Conservation (phyloP, 805 yeast species). For the Ogataea henricii region DNA sequence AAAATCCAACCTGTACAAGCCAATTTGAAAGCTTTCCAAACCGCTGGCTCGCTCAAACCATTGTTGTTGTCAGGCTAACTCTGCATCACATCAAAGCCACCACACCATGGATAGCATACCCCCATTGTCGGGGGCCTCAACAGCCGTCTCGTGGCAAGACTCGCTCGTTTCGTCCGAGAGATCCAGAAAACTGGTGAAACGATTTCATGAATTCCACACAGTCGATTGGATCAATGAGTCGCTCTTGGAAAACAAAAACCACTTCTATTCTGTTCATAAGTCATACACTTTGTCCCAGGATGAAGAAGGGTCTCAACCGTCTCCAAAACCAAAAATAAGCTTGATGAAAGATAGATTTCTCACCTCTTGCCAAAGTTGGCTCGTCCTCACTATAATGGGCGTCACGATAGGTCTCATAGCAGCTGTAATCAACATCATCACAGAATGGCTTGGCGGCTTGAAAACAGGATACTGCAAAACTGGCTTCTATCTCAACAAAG, state of each 20-base stretch:
- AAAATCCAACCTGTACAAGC: background rate
- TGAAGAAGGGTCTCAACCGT: conserved; percentile 9
- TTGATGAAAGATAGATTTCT: conserved; percentile 31
- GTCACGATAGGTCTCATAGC: conserved; percentile 79
- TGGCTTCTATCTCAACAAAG: conserved; percentile 67
- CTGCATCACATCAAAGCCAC: background rate
- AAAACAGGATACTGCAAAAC: conserved; percentile 76
- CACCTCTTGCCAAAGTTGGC: conserved; percentile 59
- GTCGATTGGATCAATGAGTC: conserved; percentile 74
- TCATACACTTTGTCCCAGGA: conserved; percentile 5
- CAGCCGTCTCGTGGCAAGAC: conserved; percentile 25
- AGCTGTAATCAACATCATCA: conserved; percentile 73
- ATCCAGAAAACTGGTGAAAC: conserved; percentile 35
- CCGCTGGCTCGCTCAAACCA: background rate
- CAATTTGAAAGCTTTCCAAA: too few species aligned
- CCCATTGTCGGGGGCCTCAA: conserved; percentile 12
- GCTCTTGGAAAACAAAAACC: conserved; percentile 44
- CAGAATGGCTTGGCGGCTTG: conserved; percentile 83
- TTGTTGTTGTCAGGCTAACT: too few species aligned
- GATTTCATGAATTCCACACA: conserved; percentile 63
- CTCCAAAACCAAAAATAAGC: conserved; percentile 12
- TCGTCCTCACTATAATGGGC: conserved; percentile 77
- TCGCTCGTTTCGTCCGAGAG: conserved; percentile 18
- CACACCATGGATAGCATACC: conserved; percentile 8
- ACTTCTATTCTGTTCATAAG: conserved; percentile 24